phyloP scores from a whole-genome alignment of 768 basidiomycete species.

The Austroboletus festivus region DNA sequence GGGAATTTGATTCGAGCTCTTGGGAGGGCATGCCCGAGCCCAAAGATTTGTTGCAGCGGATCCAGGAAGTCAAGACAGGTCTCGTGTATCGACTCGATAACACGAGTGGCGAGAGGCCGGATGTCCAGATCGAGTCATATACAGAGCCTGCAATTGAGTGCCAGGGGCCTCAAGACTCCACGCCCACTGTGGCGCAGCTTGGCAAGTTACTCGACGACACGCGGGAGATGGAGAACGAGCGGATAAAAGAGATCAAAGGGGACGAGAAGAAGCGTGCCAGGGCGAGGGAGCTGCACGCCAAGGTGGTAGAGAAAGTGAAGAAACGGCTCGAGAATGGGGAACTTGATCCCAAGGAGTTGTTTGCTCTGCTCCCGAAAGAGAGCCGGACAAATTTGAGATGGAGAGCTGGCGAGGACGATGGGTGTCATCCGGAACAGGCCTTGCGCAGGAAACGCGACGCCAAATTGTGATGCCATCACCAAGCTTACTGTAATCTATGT shows the following conservation, averaged over 20 bases:
- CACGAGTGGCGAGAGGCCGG: neutral
- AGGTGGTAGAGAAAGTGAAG: constrained; percentile 8
- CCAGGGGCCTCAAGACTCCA: neutral
- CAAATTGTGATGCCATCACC: constrained; percentile 29
- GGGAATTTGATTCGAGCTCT: neutral
- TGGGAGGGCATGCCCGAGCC: too few relatives aligned
- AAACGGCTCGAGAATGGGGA: constrained; percentile 10
- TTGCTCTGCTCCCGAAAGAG: constrained; percentile 11
- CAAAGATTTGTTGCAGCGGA: too few relatives aligned
- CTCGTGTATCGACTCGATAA: neutral
- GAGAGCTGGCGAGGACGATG: constrained; percentile 7
- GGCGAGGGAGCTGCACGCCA: constrained; percentile 16
- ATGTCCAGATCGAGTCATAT: constrained; percentile 8
- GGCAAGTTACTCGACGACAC: constrained; percentile 18
- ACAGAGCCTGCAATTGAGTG: too few relatives aligned
- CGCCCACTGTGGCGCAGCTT: constrained; percentile 8
- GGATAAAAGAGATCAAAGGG: constrained; percentile 10
- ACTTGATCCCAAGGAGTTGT: constrained; percentile 4
- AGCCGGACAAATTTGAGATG: constrained; percentile 10
- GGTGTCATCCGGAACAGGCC: constrained; percentile 8
- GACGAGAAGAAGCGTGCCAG: constrained; percentile 19
- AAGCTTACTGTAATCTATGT: too few relatives aligned
- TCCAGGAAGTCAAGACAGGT: constrained; percentile 4
- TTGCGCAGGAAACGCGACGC: constrained; percentile 15
- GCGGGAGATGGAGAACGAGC: constrained; percentile 16